Conservation (phyloP, 2,329 filamentous ascomycete species). For the Penicillium sp. region DNA sequence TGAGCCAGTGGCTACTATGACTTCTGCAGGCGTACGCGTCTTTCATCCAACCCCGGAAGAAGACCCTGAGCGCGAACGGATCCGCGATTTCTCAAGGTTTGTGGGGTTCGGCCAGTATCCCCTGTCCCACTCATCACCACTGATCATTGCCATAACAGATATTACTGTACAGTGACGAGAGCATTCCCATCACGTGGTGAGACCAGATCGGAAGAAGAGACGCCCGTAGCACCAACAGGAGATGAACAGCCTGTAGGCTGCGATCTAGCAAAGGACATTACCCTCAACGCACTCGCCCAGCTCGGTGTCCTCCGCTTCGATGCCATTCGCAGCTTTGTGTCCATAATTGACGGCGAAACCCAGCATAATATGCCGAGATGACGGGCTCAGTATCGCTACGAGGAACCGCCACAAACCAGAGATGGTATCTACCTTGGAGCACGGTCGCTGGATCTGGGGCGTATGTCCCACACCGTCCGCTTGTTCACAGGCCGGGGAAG, state of each 20-base stretch:
- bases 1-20: background rate
- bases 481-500: constrained; percentile 14
- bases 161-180: constrained; percentile 10
- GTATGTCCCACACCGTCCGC: constrained; percentile 12
- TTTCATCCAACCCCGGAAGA: constrained; percentile 1
- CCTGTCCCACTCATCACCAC: background rate
- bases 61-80: constrained; percentile 12
- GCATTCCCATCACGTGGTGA: background rate
- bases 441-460: constrained; percentile 13
- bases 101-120: background rate
- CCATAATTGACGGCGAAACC: constrained; percentile 43
- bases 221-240: background rate
- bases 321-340: constrained; percentile 44
- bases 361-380: constrained; percentile 49
- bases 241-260: constrained; percentile 9
- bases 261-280: constrained; percentile 21
- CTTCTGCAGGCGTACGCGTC: background rate
- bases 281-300: constrained; percentile 45
- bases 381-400: constrained; percentile 37
- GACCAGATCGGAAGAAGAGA: constrained; percentile 1
- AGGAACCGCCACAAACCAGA: constrained; percentile 13
- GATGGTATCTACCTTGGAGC: constrained; percentile 27
- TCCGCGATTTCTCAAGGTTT: constrained; percentile 17
- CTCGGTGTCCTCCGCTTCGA: constrained; percentile 41
- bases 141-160: constrained; percentile 6